These are phyloP conservation scores for Macrolepiota dolichaula DNA, from an alignment of 768 basidiomycete species.

Conservation along the genomic window DNA sequence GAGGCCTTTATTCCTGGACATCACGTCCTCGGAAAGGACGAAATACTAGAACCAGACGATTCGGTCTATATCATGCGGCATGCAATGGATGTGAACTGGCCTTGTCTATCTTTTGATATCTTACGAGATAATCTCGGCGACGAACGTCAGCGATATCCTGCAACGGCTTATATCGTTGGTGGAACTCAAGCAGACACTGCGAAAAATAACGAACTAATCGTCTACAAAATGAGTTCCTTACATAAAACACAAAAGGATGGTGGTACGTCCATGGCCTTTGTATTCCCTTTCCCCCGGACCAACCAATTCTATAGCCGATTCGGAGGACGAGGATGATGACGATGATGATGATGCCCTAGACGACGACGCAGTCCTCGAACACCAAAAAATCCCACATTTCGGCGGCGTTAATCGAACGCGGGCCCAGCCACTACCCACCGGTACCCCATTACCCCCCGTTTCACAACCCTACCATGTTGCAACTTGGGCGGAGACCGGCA, in stretches of 20 bases:
- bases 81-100: constrained; percentile 89
- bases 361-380: constrained; percentile 93
- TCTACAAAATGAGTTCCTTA: constrained; percentile 90
- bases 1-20: constrained; percentile 79
- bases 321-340: constrained; percentile 55
- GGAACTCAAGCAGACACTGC: constrained; percentile 89
- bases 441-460: constrained; percentile 57
- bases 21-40: constrained; percentile 73
- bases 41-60: constrained; percentile 90
- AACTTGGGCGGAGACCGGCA: constrained; percentile 94
- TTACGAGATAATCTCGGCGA: constrained; percentile 88
- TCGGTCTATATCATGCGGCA: constrained; percentile 98
- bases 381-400: constrained; percentile 82
- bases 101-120: constrained; percentile 94
- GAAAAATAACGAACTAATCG: constrained; percentile 82
- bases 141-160: constrained; percentile 84
- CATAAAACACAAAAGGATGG: constrained; percentile 85
- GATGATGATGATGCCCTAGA: constrained; percentile 79
- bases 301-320: constrained; percentile 42
- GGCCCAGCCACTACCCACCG: constrained; percentile 79
- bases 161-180: constrained; percentile 82
- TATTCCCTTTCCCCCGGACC: neutral
- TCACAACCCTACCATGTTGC: constrained; percentile 89
- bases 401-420: constrained; percentile 95
- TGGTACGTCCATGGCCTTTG: constrained; percentile 41